A percentile compares a stretch with the other conserved stretches of the same genome.
Conservation (phyloP, 441 rosid genomes). For the Jatropha podagrica region DNA sequence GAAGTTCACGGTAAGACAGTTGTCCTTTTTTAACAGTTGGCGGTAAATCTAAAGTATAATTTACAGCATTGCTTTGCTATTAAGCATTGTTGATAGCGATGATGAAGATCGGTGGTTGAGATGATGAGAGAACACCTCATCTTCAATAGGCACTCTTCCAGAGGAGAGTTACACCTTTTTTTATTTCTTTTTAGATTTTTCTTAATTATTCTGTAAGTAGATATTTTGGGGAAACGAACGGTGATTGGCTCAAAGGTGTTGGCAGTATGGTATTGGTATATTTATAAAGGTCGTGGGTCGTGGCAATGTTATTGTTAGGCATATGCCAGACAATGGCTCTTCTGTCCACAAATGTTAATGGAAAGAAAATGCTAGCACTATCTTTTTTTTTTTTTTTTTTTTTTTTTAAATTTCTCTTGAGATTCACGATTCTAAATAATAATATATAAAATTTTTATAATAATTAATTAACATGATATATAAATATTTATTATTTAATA, state of each 20-base stretch:
- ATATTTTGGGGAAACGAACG: conserved; percentile 2
- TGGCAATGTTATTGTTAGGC: not conserved
- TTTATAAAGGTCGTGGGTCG: no score
- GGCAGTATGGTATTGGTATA: not conserved
- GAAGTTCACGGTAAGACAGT: not conserved
- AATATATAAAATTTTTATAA: no score
- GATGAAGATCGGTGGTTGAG: not conserved
- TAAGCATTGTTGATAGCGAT: no score
- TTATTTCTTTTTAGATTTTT: not conserved
- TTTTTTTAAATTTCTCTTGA: no score
- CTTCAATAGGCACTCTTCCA: not conserved
- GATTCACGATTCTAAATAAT: no score
- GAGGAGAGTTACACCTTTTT: not conserved
- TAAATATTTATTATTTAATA: no score
- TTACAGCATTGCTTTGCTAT: no score
- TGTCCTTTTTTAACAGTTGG: not conserved
- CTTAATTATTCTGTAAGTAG: no score
- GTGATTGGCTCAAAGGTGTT: not conserved
- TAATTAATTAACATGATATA: no score
- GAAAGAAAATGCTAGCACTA: no score
- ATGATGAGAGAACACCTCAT: not conserved
- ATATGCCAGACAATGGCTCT: not conserved
- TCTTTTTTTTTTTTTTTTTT: no score
- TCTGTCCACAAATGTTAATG: not conserved
- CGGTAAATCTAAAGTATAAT: no score